A percentile compares a stretch with the other conserved stretches of the same genome.
Evolutionary conservation across 768 basidiomycete species (phyloP).

Genomic region (Krasilnikovozyma curviuscula): DNA sequence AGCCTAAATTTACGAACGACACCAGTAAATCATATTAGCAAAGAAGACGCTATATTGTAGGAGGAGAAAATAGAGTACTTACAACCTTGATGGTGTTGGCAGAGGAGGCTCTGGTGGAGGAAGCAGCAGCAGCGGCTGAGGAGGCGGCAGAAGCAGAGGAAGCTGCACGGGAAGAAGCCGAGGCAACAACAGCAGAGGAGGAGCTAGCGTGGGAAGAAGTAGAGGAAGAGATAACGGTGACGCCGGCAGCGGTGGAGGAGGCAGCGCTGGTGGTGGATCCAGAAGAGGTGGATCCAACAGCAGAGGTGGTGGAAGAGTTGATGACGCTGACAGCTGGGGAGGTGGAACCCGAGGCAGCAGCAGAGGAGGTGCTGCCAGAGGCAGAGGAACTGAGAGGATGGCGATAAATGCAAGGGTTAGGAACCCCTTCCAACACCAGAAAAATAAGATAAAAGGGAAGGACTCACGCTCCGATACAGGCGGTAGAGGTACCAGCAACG

Average conservation of each 20-base stretch:
- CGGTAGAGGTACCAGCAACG: neutral
- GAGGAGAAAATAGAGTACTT: too few relatives aligned
- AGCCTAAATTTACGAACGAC: too few relatives aligned
- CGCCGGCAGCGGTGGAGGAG: neutral
- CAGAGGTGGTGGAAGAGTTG: neutral
- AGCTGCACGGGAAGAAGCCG: neutral
- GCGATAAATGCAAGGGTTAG: too few relatives aligned
- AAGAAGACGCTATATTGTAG: too few relatives aligned
- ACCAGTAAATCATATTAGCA: too few relatives aligned
- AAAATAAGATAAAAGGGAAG: too few relatives aligned
- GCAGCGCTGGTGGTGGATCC: neutral
- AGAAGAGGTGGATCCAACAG: neutral
- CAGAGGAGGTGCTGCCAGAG: neutral
- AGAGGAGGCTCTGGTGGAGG: neutral
- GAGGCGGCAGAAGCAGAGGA: neutral
- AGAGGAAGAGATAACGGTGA: neutral
- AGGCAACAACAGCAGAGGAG: neutral
- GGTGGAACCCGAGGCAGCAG: neutral
- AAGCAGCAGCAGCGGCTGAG: neutral
- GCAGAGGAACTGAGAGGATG: too few relatives aligned
- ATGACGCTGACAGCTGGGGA: slow-evolving; percentile 3
- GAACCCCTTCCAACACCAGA: too few relatives aligned
- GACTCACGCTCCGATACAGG: too few relatives aligned
- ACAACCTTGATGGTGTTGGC: too few relatives aligned
- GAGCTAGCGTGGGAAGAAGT: neutral